A percentile compares a stretch with the other conserved stretches of the same genome.
These are phyloP conservation scores for Nemania serpens DNA, from an alignment of 2,329 filamentous ascomycete species.

Conservation along the genomic window DNA sequence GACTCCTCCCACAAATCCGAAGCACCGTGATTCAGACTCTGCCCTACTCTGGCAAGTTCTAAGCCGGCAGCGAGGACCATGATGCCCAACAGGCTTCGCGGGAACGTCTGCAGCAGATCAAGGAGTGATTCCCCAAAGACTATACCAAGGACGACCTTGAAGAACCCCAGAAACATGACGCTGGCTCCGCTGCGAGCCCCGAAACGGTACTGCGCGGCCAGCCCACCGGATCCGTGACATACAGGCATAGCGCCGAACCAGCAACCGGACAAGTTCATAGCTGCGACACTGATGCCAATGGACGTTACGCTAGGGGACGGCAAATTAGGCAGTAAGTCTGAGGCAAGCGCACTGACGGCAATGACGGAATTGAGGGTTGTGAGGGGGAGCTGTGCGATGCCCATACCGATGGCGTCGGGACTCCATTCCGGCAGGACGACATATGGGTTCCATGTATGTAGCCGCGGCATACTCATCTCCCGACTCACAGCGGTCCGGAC, in stretches of 20 bases:
- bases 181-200: slow-evolving; percentile 86
- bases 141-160: slow-evolving; percentile 78
- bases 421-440: slow-evolving; percentile 52
- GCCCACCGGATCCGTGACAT: slow-evolving; percentile 88
- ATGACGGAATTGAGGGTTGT: slow-evolving; percentile 93
- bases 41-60: slow-evolving; percentile 83
- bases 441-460: slow-evolving; percentile 65
- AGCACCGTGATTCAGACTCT: slow-evolving; percentile 77
- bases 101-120: slow-evolving; percentile 71
- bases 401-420: slow-evolving; percentile 58
- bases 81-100: slow-evolving; percentile 76
- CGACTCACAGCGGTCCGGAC: slow-evolving; percentile 43
- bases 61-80: slow-evolving; percentile 90
- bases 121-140: slow-evolving; percentile 77
- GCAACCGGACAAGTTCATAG: slow-evolving; percentile 83
- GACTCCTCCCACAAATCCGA: slow-evolving; percentile 53
- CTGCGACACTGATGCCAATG: slow-evolving; percentile 78
- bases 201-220: slow-evolving; percentile 90
- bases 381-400: slow-evolving; percentile 84
- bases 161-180: slow-evolving; percentile 75
- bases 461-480: slow-evolving; percentile 51
- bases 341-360: slow-evolving; percentile 78
- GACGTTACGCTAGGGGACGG: slow-evolving; percentile 72
- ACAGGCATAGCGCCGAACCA: slow-evolving; percentile 94
- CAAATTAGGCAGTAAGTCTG: slow-evolving; percentile 74